phyloP scores from a whole-genome alignment of 257 asterid species.

The Hygrophila difformis region DNA sequence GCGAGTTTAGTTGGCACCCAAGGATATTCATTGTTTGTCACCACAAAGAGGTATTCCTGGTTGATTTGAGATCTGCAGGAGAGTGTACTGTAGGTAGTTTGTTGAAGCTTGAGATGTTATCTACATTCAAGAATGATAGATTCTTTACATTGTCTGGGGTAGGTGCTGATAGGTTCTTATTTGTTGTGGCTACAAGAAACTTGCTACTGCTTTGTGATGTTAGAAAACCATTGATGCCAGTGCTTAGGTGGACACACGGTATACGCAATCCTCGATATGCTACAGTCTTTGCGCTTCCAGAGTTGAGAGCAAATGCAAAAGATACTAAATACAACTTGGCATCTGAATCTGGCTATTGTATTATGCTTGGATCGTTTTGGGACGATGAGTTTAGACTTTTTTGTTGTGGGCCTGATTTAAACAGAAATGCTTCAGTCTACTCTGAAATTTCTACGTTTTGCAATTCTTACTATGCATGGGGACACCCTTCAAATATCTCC shows the following conservation, averaged over 20 bases:
- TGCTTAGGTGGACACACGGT: constrained; percentile 24
- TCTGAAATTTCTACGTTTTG: constrained; percentile 35
- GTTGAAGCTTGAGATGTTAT: constrained; percentile 45
- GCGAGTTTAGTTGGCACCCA: constrained; percentile 13
- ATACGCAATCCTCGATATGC: constrained; percentile 44
- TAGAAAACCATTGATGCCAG: constrained; percentile 21
- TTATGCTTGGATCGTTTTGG: constrained; percentile 85
- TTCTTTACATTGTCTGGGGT: constrained; percentile 51
- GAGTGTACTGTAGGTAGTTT: constrained; percentile 32
- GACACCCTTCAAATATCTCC: constrained; percentile 35
- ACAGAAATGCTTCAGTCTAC: neutral
- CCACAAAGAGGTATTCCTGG: constrained; percentile 39
- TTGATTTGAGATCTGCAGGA: constrained; percentile 42
- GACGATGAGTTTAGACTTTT: constrained; percentile 51
- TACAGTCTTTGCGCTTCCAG: constrained; percentile 44
- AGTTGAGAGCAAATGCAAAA: constrained; percentile 19
- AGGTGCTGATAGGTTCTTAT: constrained; percentile 41
- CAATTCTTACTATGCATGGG: constrained; percentile 53
- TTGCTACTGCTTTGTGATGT: constrained; percentile 65
- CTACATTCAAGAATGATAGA: constrained; percentile 32
- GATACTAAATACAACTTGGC: constrained; percentile 34
- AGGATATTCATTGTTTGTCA: constrained; percentile 14
- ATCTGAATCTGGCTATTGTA: constrained; percentile 64
- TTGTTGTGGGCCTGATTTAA: constrained; percentile 50
- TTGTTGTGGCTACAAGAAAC: constrained; percentile 36